Evolutionary conservation across 345 rosid genomes (phyloP).

Genomic region (Capsella bursapastoris): DNA sequence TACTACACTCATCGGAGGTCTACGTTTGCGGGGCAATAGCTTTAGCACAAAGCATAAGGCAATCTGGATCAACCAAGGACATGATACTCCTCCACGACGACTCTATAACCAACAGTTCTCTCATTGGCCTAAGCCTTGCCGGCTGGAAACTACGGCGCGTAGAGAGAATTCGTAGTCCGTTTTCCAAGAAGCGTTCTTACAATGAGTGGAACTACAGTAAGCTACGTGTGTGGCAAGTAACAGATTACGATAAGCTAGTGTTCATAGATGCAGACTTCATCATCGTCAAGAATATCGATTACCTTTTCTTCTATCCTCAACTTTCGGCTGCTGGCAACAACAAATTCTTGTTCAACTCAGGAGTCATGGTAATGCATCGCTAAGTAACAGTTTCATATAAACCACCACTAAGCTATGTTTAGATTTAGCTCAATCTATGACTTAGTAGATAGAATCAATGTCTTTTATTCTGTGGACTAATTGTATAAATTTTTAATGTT

Average conservation of each 20-base stretch:
- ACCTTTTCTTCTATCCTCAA: constrained; percentile 63
- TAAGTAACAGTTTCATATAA: not conserved
- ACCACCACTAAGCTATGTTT: too few relatives aligned
- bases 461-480: too few relatives aligned
- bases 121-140: constrained; percentile 52
- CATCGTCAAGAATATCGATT: constrained; percentile 60
- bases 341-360: constrained; percentile 67
- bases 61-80: constrained; percentile 52
- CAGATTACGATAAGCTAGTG: constrained; percentile 60
- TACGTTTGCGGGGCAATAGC: constrained; percentile 93
- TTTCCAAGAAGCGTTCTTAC: constrained; percentile 58
- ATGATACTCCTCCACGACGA: constrained; percentile 76
- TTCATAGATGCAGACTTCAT: constrained; percentile 79
- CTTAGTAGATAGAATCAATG: too few relatives aligned
- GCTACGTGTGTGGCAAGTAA: constrained; percentile 74
- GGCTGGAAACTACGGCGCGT: constrained; percentile 67
- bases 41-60: constrained; percentile 80
- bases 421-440: too few relatives aligned
- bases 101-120: constrained; percentile 50
- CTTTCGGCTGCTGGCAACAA: constrained; percentile 64
- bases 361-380: constrained; percentile 64
- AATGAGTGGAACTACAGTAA: constrained; percentile 95
- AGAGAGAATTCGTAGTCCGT: constrained; percentile 68
- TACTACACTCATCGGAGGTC: constrained; percentile 80
- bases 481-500: too few relatives aligned